Evolutionary conservation across 2,329 filamentous ascomycete species (phyloP).

Genomic region (Fonsecaea erecta): DNA sequence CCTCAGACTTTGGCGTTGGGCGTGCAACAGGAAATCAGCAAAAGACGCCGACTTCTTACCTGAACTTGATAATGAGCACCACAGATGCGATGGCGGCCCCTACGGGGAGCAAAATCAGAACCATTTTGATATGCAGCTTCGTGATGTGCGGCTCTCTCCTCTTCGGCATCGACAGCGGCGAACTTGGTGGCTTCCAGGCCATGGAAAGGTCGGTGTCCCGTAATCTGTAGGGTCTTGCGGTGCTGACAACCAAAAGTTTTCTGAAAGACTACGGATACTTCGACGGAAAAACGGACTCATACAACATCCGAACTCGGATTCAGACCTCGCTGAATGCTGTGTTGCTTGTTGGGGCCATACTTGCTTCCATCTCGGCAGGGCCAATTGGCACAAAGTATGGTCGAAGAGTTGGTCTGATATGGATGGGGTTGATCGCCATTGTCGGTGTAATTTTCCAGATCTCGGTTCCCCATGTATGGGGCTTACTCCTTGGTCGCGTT

Average conservation of each 20-base stretch:
- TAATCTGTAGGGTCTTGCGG: neutral
- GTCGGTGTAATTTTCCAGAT: constrained; percentile 12
- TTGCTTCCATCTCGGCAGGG: constrained; percentile 7
- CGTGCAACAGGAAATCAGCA: neutral
- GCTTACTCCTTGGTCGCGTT: constrained; percentile 7
- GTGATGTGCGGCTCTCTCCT: constrained; percentile 12
- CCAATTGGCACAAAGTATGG: constrained; percentile 12
- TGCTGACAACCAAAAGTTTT: constrained; percentile 4
- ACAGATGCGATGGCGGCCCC: neutral
- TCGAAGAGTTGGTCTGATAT: constrained; percentile 13
- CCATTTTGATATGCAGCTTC: constrained; percentile 7
- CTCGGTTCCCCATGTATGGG: constrained; percentile 4
- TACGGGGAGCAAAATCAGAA: constrained; percentile 1
- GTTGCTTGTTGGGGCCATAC: neutral
- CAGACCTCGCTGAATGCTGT: constrained; percentile 10
- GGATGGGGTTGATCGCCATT: neutral
- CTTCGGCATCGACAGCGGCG: constrained; percentile 12
- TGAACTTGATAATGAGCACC: constrained; percentile 1
- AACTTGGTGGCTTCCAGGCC: constrained; percentile 12
- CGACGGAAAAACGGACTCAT: neutral
- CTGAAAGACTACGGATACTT: constrained; percentile 16
- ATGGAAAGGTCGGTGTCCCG: constrained; percentile 5
- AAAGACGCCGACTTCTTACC: neutral
- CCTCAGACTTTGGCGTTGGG: neutral
- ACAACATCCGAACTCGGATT: constrained; percentile 9